These are phyloP conservation scores for Emmonsiellopsis sp. DNA, from an alignment of 2,329 filamentous ascomycete genomes.

Conservation along the genomic window DNA sequence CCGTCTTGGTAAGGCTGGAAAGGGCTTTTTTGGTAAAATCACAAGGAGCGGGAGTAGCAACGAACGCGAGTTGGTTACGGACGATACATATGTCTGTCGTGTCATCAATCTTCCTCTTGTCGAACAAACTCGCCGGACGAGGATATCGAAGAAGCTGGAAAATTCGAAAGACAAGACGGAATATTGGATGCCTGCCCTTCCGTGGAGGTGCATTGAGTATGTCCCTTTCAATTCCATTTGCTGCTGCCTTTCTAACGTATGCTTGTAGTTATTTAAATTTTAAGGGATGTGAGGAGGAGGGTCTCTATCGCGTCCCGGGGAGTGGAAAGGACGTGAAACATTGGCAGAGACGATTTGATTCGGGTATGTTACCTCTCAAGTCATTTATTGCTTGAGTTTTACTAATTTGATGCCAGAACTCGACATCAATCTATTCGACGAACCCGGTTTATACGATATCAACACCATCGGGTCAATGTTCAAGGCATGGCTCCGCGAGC, in stretches of 20 bases:
- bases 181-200: conserved; percentile 96
- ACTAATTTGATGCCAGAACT: conserved; percentile 47
- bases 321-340: conserved; percentile 85
- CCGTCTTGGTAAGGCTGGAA: conserved; percentile 61
- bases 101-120: conserved; percentile 80
- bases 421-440: conserved; percentile 84
- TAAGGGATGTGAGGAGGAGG: conserved; percentile 87
- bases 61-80: conserved; percentile 57
- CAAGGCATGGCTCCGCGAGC: conserved; percentile 87
- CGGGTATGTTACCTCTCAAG: conserved; percentile 44
- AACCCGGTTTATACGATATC: conserved; percentile 84
- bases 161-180: conserved; percentile 90
- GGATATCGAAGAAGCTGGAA: conserved; percentile 83
- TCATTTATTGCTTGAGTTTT: not conserved
- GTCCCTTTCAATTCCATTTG: conserved; percentile 17
- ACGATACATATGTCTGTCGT: conserved; percentile 75
- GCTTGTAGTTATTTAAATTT: conserved; percentile 69
- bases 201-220: conserved; percentile 86
- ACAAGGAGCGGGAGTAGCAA: conserved; percentile 60
- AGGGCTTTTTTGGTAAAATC: conserved; percentile 73
- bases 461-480: conserved; percentile 95
- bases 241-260: not conserved
- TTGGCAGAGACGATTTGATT: conserved; percentile 87
- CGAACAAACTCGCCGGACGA: conserved; percentile 80
- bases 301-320: conserved; percentile 84